Conservation (phyloP, 805 yeast genomes). For the Sugiyamaella floridensis region DNA sequence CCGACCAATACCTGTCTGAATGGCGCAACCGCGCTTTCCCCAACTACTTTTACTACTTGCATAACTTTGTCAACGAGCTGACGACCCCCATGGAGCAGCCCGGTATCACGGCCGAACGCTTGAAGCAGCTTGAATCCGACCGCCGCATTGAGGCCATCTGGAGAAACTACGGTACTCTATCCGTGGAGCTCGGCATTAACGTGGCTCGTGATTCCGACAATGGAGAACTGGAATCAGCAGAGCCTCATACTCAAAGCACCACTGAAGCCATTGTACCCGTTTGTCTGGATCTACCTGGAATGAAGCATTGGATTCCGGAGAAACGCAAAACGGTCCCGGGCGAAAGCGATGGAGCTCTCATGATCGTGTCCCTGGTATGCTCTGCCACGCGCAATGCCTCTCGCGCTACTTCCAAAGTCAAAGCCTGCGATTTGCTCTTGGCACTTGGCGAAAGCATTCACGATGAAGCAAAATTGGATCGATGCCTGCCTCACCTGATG, state of each 20-base stretch:
- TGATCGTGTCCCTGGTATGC: conserved; percentile 51
- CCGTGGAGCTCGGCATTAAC: conserved; percentile 19
- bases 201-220: background rate
- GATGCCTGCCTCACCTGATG: conserved; percentile 75
- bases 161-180: conserved; percentile 47
- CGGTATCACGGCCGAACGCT: conserved; percentile 7
- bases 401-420: conserved; percentile 51
- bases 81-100: conserved; percentile 18
- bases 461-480: conserved; percentile 80
- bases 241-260: background rate
- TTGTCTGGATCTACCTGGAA: conserved; percentile 15
- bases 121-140: conserved; percentile 40
- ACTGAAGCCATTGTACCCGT: conserved; percentile 10
- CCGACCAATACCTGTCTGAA: conserved; percentile 45
- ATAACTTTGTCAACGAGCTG: conserved; percentile 54
- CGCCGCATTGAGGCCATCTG: conserved; percentile 54
- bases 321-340: conserved; percentile 17
- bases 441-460: conserved; percentile 68
- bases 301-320: conserved; percentile 15
- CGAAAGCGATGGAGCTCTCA: conserved; percentile 42
- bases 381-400: conserved; percentile 56
- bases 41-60: conserved; percentile 59
- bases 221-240: background rate
- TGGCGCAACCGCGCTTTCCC: conserved; percentile 56
- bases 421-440: conserved; percentile 69